Evolutionary conservation across 805 yeast species (phyloP).

Genomic region (Saccharomycopsis vini): DNA sequence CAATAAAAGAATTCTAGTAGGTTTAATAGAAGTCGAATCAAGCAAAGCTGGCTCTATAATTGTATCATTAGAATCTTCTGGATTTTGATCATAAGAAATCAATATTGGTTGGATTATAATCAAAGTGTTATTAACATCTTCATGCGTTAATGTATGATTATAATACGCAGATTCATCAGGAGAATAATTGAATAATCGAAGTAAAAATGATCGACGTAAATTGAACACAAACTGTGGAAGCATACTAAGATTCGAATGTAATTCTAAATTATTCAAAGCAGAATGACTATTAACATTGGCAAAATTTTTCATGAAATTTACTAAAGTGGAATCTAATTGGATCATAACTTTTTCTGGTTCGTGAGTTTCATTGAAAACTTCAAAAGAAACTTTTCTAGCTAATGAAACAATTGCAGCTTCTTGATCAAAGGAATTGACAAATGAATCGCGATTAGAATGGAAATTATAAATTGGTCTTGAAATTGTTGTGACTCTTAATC

Average conservation of each 20-base stretch:
- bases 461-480: constrained; percentile 23
- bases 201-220: constrained; percentile 89
- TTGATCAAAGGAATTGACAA: constrained; percentile 78
- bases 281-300: constrained; percentile 82
- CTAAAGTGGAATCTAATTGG: constrained; percentile 90
- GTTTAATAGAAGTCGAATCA: constrained; percentile 87
- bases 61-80: constrained; percentile 9
- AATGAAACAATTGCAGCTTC: constrained; percentile 95
- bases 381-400: constrained; percentile 85
- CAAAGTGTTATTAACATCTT: constrained; percentile 85
- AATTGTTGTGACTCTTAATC: constrained; percentile 87
- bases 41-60: constrained; percentile 63
- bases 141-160: constrained; percentile 84
- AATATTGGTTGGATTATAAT: constrained; percentile 98
- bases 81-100: constrained; percentile 75
- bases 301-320: constrained; percentile 82
- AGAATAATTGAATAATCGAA: constrained; percentile 93
- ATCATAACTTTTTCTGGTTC: constrained; percentile 88
- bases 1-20: constrained; percentile 75
- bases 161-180: constrained; percentile 98
- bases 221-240: constrained; percentile 96
- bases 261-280: constrained; percentile 70
- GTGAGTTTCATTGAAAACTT: constrained; percentile 52
- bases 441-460: constrained; percentile 26
- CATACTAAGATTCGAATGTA: constrained; percentile 74